Conservation (phyloP, 495 filamentous ascomycete species). For the Sabuloglossum arenarium region DNA sequence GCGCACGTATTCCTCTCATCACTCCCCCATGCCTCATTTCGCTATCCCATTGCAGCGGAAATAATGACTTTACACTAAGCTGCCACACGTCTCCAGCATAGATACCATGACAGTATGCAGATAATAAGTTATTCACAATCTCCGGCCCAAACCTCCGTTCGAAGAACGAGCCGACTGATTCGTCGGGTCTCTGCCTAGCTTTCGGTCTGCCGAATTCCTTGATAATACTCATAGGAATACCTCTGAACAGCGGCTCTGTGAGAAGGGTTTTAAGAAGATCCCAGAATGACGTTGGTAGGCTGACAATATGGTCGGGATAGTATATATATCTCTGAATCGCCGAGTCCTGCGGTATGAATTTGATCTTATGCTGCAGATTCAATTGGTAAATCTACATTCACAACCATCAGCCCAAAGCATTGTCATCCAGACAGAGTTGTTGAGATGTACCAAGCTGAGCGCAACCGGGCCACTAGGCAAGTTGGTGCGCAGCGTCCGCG, state of each 20-base stretch:
- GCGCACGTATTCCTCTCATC: neutral
- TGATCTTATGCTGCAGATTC: conserved; percentile 36
- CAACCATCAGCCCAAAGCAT: neutral
- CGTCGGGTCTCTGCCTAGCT: conserved; percentile 26
- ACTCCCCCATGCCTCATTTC: conserved; percentile 25
- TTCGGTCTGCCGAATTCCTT: conserved; percentile 19
- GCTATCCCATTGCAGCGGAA: conserved; percentile 29
- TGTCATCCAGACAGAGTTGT: neutral
- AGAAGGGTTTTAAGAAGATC: conserved; percentile 17
- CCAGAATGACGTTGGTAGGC: conserved; percentile 29
- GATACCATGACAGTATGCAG: conserved; percentile 70
- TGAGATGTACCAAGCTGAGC: conserved; percentile 31
- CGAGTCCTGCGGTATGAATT: conserved; percentile 28
- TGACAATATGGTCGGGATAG: conserved; percentile 74
- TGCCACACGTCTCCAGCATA: conserved; percentile 81
- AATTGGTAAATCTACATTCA: conserved; percentile 37
- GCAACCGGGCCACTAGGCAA: conserved; percentile 25
- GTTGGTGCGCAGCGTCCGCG: conserved; percentile 49
- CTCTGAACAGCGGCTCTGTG: conserved; percentile 43
- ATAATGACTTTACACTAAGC: conserved; percentile 45
- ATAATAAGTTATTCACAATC: conserved; percentile 54
- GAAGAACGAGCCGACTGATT: conserved; percentile 54
- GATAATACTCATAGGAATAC: conserved; percentile 20
- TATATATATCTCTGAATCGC: conserved; percentile 52
- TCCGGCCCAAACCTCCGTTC: conserved; percentile 29